Evolutionary conservation across 768 basidiomycete species (phyloP).

Genomic region (Boletus tomentosulus): DNA sequence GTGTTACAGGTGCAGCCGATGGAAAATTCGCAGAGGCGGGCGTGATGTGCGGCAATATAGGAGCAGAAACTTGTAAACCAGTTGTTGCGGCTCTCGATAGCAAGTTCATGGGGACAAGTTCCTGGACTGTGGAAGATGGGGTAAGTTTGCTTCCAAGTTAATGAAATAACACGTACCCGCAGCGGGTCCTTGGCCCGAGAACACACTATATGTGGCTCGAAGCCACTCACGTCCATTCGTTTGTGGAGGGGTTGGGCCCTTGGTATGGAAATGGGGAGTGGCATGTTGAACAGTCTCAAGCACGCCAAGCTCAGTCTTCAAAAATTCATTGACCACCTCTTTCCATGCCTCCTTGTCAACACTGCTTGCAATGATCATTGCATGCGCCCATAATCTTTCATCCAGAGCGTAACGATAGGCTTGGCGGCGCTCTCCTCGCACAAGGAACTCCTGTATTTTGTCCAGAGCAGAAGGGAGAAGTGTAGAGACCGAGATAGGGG

Average conservation of each 20-base stretch:
- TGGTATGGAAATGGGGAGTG: conserved; percentile 16
- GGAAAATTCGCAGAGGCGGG: conserved; percentile 66
- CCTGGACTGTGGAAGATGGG: conserved; percentile 52
- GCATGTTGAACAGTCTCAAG: conserved; percentile 26
- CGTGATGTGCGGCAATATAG: conserved; percentile 37
- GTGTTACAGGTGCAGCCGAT: conserved; percentile 36
- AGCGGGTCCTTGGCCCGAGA: conserved; percentile 76
- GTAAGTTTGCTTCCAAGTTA: neutral
- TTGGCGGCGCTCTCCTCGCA: conserved; percentile 79
- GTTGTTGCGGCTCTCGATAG: conserved; percentile 37
- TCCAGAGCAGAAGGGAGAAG: conserved; percentile 64
- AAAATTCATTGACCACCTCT: conserved; percentile 82
- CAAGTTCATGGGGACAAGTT: conserved; percentile 58
- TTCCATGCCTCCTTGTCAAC: conserved; percentile 94
- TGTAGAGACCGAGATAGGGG: conserved; percentile 53
- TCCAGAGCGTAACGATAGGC: conserved; percentile 89
- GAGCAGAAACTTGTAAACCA: conserved; percentile 37
- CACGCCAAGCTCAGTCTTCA: conserved; percentile 66
- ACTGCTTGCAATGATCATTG: conserved; percentile 89
- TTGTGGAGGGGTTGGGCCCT: conserved; percentile 19
- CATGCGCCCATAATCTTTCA: conserved; percentile 91
- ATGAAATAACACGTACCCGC: conserved; percentile 46
- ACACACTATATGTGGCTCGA: conserved; percentile 75
- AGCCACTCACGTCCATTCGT: conserved; percentile 66
- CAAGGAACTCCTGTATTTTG: conserved; percentile 72